phyloP scores from a whole-genome alignment of 768 basidiomycete genomes.

The Rhizopogon sp. region DNA sequence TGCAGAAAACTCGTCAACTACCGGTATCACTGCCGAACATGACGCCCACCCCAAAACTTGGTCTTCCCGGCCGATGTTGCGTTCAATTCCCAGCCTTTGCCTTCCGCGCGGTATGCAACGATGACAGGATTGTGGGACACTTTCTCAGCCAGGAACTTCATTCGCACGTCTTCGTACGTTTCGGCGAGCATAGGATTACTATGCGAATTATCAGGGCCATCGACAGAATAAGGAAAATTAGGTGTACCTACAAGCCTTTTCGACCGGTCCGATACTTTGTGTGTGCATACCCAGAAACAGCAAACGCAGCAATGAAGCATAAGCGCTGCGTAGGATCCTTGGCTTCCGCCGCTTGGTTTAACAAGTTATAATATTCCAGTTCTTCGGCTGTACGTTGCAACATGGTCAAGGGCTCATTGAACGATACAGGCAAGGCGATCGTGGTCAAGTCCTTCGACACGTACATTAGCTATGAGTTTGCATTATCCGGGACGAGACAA shows the following conservation, averaged over 20 bases:
- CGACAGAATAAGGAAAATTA: neutral
- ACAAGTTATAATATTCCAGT: slow-evolving; percentile 67
- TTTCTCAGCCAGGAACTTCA: slow-evolving; percentile 85
- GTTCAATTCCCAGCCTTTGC: slow-evolving; percentile 67
- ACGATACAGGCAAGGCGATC: slow-evolving; percentile 81
- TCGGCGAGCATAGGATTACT: slow-evolving; percentile 88
- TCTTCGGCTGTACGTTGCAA: slow-evolving; percentile 82
- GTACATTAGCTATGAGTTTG: neutral
- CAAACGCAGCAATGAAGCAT: slow-evolving; percentile 78
- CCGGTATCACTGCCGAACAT: neutral
- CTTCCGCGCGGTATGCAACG: slow-evolving; percentile 83
- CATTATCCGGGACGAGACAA: slow-evolving; percentile 1
- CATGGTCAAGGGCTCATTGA: slow-evolving; percentile 84
- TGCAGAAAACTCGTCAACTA: slow-evolving; percentile 26
- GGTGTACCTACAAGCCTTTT: slow-evolving; percentile 74
- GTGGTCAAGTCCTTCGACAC: slow-evolving; percentile 66
- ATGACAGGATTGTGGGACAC: slow-evolving; percentile 81
- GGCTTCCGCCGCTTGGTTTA: slow-evolving; percentile 58
- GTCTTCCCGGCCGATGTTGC: slow-evolving; percentile 81
- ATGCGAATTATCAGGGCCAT: slow-evolving; percentile 1
- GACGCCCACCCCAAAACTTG: slow-evolving; percentile 79
- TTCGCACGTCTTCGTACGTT: slow-evolving; percentile 78
- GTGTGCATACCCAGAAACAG: slow-evolving; percentile 79
- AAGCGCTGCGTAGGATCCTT: slow-evolving; percentile 62
- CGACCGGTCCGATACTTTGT: slow-evolving; percentile 75